Conservation (phyloP, 2,329 filamentous ascomycete species). For the Cladosporium cucumerinum region DNA sequence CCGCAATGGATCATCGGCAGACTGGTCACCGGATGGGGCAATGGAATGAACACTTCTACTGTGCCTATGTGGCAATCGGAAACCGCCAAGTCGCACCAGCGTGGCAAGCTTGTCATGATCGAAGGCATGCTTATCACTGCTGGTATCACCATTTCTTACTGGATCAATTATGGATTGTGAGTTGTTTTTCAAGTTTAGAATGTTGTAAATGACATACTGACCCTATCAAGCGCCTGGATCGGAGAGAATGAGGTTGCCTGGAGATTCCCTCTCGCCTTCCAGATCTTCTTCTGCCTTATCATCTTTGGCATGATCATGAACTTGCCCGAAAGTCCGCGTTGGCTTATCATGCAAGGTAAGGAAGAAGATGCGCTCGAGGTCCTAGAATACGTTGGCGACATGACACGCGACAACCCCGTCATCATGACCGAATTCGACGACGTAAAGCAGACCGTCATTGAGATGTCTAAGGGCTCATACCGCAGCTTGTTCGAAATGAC, state of each 20-base stretch:
- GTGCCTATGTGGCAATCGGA: constrained; percentile 51
- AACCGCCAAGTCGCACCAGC: constrained; percentile 47
- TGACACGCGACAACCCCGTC: constrained; percentile 43
- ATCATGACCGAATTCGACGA: constrained; percentile 49
- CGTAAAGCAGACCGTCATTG: constrained; percentile 53
- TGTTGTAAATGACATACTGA: background rate
- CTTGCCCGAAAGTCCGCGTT: constrained; percentile 41
- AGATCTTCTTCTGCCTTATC: constrained; percentile 43
- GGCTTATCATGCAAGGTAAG: constrained; percentile 55
- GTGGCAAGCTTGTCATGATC: constrained; percentile 50
- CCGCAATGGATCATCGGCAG: constrained; percentile 49
- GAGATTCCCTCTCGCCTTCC: constrained; percentile 23
- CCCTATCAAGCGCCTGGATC: constrained; percentile 1
- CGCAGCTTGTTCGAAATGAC: constrained; percentile 30
- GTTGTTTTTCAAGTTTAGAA: background rate
- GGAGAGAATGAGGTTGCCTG: constrained; percentile 13
- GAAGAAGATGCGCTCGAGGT: constrained; percentile 52
- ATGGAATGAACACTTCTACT: constrained; percentile 49
- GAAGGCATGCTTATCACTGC: constrained; percentile 50
- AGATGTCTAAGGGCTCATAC: constrained; percentile 37
- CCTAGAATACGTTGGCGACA: constrained; percentile 46
- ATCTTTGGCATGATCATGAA: constrained; percentile 48
- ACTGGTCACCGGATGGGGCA: constrained; percentile 49
- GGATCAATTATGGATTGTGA: constrained; percentile 50
- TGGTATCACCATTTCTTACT: constrained; percentile 49